phyloP scores from a whole-genome alignment of 2,329 filamentous ascomycete species.

The Aschersonia sp. region DNA sequence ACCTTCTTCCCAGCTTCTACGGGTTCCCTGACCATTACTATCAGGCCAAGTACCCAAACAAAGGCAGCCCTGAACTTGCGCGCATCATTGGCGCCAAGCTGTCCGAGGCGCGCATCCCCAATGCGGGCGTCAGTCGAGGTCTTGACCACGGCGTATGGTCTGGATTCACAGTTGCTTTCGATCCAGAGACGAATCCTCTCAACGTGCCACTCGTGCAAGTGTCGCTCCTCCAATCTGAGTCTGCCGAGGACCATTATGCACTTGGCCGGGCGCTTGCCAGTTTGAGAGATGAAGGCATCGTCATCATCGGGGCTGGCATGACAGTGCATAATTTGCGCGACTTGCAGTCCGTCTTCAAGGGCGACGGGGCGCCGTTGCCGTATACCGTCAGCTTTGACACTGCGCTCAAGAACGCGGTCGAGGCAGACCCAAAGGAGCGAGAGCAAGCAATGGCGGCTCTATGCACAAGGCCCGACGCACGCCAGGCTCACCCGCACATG shows the following conservation, averaged over 20 bases:
- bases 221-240: slow-evolving; percentile 50
- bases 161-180: slow-evolving; percentile 48
- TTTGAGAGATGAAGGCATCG: slow-evolving; percentile 52
- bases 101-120: slow-evolving; percentile 40
- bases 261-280: slow-evolving; percentile 51
- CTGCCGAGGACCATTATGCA: slow-evolving; percentile 50
- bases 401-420: slow-evolving; percentile 51
- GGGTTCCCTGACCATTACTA: slow-evolving; percentile 60
- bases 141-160: slow-evolving; percentile 67
- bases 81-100: slow-evolving; percentile 41
- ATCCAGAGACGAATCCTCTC: slow-evolving; percentile 45
- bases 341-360: slow-evolving; percentile 16
- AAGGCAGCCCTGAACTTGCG: slow-evolving; percentile 45
- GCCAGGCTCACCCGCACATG: slow-evolving; percentile 32
- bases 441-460: slow-evolving; percentile 24
- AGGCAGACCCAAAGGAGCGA: slow-evolving; percentile 21
- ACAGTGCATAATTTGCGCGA: slow-evolving; percentile 58
- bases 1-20: slow-evolving; percentile 37
- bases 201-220: slow-evolving; percentile 59
- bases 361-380: slow-evolving; percentile 30
- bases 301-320: slow-evolving; percentile 62
- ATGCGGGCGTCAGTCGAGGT: slow-evolving; percentile 45
- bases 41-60: slow-evolving; percentile 49
- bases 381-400: slow-evolving; percentile 52
- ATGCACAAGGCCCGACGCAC: slow-evolving; percentile 27